These are phyloP conservation scores for Helicostylum pulchrum DNA, from an alignment of 192 early-diverging fungal species.

Conservation along the genomic window DNA sequence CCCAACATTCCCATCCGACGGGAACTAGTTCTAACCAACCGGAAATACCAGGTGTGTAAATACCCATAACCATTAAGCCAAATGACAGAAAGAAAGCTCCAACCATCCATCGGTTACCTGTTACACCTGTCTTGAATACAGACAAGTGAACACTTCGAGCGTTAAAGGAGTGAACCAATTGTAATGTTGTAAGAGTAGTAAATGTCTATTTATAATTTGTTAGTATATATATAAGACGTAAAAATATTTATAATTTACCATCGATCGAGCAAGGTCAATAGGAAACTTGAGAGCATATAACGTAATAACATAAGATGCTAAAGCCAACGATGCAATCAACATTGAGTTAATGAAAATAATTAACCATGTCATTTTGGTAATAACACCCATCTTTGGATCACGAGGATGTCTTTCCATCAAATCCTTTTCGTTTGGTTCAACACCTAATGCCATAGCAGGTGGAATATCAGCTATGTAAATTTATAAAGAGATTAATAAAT, in stretches of 20 bases:
- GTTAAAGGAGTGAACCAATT: constrained; percentile 85
- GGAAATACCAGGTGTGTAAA: constrained; percentile 65
- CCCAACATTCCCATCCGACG: constrained; percentile 60
- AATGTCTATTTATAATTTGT: constrained; percentile 56
- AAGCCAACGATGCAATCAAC: constrained; percentile 61
- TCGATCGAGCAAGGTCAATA: constrained; percentile 43
- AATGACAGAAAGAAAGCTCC: constrained; percentile 69
- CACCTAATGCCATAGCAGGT: constrained; percentile 89
- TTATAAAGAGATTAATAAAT: neutral
- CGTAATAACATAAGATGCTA: constrained; percentile 59
- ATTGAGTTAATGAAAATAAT: constrained; percentile 74
- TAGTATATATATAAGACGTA: neutral
- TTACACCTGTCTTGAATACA: constrained; percentile 72
- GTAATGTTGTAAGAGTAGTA: constrained; percentile 77
- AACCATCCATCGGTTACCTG: constrained; percentile 81
- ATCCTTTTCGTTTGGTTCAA: constrained; percentile 82
- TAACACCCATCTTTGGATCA: constrained; percentile 68
- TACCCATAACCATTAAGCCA: constrained; percentile 67
- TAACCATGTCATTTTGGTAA: constrained; percentile 58
- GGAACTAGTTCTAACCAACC: constrained; percentile 55
- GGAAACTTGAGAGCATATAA: constrained; percentile 38
- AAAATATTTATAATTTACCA: constrained; percentile 27
- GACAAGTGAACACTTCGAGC: constrained; percentile 70
- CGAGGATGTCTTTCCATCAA: constrained; percentile 86
- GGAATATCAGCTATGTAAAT: constrained; percentile 78